A percentile compares a stretch with the other conserved stretches of the same genome.
Evolutionary conservation across 2,329 filamentous ascomycete genomes (phyloP).

Genomic region (Pestalotiopsis sp.): DNA sequence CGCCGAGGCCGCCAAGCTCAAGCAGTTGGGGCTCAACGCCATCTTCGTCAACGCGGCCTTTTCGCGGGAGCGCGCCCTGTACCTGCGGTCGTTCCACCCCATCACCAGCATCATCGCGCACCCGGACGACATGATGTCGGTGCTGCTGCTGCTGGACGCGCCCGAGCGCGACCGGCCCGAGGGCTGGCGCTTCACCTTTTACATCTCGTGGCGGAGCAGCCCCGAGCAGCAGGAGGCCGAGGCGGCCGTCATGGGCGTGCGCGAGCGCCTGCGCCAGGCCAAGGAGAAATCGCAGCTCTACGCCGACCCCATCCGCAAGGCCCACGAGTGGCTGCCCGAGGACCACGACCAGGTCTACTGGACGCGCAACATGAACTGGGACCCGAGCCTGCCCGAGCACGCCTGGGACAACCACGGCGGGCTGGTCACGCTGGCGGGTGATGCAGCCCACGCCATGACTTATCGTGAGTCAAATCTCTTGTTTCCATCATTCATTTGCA

Average conservation of each 20-base stretch:
- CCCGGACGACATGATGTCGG: slow-evolving; percentile 44
- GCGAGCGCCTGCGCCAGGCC: slow-evolving; percentile 39
- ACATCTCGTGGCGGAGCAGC: slow-evolving; percentile 45
- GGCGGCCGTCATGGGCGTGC: slow-evolving; percentile 31
- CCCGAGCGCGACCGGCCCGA: slow-evolving; percentile 38
- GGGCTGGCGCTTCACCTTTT: slow-evolving; percentile 48
- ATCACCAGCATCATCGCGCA: slow-evolving; percentile 44
- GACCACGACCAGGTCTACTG: slow-evolving; percentile 31
- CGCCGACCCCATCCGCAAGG: slow-evolving; percentile 45
- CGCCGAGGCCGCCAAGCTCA: slow-evolving; percentile 30
- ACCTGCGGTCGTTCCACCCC: slow-evolving; percentile 45
- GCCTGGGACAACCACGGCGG: slow-evolving; percentile 33
- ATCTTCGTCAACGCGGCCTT: slow-evolving; percentile 47
- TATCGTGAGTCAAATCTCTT: slow-evolving; percentile 28
- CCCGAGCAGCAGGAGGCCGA: slow-evolving; percentile 43
- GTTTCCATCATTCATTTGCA: neutral
- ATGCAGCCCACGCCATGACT: slow-evolving; percentile 38
- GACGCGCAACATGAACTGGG: slow-evolving; percentile 31
- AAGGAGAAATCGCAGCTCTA: slow-evolving; percentile 40
- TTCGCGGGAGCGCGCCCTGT: slow-evolving; percentile 42
- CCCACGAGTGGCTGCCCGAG: slow-evolving; percentile 36
- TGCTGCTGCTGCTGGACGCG: slow-evolving; percentile 47
- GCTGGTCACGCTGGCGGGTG: slow-evolving; percentile 33
- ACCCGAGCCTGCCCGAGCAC: slow-evolving; percentile 31
- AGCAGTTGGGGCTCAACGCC: slow-evolving; percentile 43